Conservation (phyloP, 2,329 filamentous ascomycete species). For the Colletotrichum magnum region DNA sequence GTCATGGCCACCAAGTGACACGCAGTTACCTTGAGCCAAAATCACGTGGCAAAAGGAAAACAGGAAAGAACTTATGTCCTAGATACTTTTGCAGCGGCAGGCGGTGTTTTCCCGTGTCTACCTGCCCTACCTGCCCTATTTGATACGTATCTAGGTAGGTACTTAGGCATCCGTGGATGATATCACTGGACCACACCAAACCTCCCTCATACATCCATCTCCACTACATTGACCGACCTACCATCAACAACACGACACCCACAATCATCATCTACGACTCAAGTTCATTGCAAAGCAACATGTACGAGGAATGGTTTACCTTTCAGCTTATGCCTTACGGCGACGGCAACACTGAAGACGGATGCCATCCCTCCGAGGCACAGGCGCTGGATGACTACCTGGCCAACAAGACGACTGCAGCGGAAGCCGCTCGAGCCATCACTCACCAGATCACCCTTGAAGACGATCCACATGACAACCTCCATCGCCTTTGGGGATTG, state of each 20-base stretch:
- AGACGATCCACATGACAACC: background rate
- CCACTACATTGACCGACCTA: background rate
- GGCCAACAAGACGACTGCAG: slow-evolving; percentile 3
- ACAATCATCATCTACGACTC: accelerated
- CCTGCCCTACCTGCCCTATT: too few relatives aligned
- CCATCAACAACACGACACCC: background rate
- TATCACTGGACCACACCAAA: too few relatives aligned
- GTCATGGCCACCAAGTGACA: too few relatives aligned
- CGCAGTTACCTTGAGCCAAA: too few relatives aligned
- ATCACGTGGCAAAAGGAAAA: too few relatives aligned
- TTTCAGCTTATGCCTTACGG: background rate
- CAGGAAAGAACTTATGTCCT: too few relatives aligned
- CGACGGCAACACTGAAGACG: background rate
- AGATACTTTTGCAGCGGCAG: too few relatives aligned
- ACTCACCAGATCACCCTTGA: background rate
- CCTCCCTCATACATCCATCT: background rate
- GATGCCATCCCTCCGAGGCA: background rate
- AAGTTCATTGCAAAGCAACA: accelerated
- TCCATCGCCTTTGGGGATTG: background rate
- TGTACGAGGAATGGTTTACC: slow-evolving; percentile 2
- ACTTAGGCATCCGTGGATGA: too few relatives aligned
- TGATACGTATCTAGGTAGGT: too few relatives aligned
- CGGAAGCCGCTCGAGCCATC: slow-evolving; percentile 11
- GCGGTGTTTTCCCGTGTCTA: too few relatives aligned
- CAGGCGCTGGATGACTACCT: slow-evolving; percentile 14